Percentiles rank a stretch among this genome's conserved stretches.
phyloP scores from a whole-genome alignment of 2,329 filamentous ascomycete species.

The Blumeriella jaapii region DNA sequence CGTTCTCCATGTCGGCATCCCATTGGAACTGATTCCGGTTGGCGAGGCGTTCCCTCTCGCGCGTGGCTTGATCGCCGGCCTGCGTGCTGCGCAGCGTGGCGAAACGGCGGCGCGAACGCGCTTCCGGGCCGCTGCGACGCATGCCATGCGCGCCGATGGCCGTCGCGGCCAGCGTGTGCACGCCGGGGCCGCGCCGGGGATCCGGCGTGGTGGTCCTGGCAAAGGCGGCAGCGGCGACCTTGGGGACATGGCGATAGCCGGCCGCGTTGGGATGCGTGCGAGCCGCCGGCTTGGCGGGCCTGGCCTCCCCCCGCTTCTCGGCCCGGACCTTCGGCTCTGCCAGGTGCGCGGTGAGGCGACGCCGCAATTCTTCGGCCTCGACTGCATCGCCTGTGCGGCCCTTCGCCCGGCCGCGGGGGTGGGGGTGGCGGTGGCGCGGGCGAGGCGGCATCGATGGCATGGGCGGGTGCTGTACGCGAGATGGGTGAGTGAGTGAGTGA shows the following conservation, averaged over 20 bases:
- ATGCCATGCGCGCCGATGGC: slow-evolving; percentile 33
- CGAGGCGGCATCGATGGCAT: no score
- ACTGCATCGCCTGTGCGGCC: slow-evolving; percentile 33
- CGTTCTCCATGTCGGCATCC: slow-evolving; percentile 29
- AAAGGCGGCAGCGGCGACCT: slow-evolving; percentile 44
- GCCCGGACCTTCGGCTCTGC: slow-evolving; percentile 36
- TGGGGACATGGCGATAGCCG: slow-evolving; percentile 40
- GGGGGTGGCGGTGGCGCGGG: no score
- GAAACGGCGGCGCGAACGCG: slow-evolving; percentile 4
- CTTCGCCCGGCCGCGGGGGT: no score
- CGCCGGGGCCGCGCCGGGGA: slow-evolving; percentile 28
- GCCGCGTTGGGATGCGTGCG: slow-evolving; percentile 10
- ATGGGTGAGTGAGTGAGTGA: no score
- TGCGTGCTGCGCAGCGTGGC: slow-evolving; percentile 16
- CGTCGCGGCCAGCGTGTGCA: slow-evolving; percentile 34
- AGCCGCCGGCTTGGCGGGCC: slow-evolving; percentile 13
- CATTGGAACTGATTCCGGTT: slow-evolving; percentile 36
- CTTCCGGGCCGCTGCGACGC: slow-evolving; percentile 21
- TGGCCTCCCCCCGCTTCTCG: slow-evolving; percentile 14
- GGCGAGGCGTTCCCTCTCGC: slow-evolving; percentile 28
- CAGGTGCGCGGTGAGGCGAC: slow-evolving; percentile 39
- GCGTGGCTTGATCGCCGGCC: slow-evolving; percentile 22
- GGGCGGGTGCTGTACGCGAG: no score
- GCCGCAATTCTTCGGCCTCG: slow-evolving; percentile 43
- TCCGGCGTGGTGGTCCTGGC: slow-evolving; percentile 39